Conservation (phyloP, 169 alveolate genomes). For the Plasmodium billcollinsi region DNA sequence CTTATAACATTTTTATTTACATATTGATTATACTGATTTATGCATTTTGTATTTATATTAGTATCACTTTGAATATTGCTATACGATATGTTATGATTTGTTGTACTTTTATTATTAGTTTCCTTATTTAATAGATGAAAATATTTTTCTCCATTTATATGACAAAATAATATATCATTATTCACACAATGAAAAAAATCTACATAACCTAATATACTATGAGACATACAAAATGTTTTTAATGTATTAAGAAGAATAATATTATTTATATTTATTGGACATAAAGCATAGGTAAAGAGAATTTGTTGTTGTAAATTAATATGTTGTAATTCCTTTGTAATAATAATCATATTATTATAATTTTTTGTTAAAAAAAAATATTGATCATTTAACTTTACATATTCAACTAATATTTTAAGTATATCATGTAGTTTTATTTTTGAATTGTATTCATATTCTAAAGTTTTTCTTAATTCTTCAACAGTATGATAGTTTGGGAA, state of each 20-base stretch:
- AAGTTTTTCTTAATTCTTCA: conserved; percentile 23
- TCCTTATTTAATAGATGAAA: no score
- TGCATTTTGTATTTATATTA: not conserved
- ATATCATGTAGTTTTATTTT: conserved; percentile 55
- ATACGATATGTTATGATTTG: no score
- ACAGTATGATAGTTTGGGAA: conserved; percentile 34
- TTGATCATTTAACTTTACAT: conserved; percentile 33
- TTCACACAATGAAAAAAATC: conserved; percentile 58
- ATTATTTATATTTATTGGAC: conserved; percentile 49
- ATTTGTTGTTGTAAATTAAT: conserved; percentile 12
- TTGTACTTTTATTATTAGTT: no score
- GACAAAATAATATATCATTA: not conserved
- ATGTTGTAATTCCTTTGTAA: conserved; percentile 31
- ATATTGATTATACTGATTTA: not conserved
- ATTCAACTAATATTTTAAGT: conserved; percentile 34
- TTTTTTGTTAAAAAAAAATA: conserved; percentile 66
- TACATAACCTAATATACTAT: conserved; percentile 54
- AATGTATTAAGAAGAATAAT: conserved; percentile 19
- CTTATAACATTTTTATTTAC: no score
- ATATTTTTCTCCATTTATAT: not conserved
- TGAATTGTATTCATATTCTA: conserved; percentile 60
- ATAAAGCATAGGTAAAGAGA: conserved; percentile 34
- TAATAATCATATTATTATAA: conserved; percentile 56
- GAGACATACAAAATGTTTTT: conserved; percentile 50
- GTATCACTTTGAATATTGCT: not conserved